phyloP scores from a whole-genome alignment of 106 monocot genomes.

The Dendrobium chrysotoxum region DNA sequence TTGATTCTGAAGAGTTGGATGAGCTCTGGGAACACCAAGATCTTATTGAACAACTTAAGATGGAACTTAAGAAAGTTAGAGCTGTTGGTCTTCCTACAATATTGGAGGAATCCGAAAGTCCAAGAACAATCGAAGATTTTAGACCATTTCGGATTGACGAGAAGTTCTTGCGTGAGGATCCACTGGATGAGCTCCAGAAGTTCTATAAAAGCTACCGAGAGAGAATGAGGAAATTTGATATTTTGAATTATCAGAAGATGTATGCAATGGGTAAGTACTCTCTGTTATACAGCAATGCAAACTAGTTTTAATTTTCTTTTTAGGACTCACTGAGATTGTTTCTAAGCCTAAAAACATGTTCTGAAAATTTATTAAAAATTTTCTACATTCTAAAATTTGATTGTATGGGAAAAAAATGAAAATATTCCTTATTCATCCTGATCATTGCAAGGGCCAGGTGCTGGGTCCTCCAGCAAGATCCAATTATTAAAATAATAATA shows the following conservation, averaged over 20 bases:
- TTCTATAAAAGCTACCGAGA: slow-evolving; percentile 83
- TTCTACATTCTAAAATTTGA: background rate
- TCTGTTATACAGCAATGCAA: background rate
- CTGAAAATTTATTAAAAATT: background rate
- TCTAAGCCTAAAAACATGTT: background rate
- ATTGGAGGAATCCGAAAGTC: slow-evolving; percentile 70
- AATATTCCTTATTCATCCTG: background rate
- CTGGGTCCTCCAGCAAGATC: background rate
- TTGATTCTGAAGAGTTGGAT: slow-evolving; percentile 4
- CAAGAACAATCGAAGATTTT: slow-evolving; percentile 32
- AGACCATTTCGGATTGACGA: slow-evolving; percentile 49
- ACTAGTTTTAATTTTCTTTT: background rate
- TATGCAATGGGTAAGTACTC: slow-evolving; percentile 74
- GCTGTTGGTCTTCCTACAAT: slow-evolving; percentile 70
- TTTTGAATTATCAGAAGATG: slow-evolving; percentile 91
- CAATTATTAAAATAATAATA: background rate
- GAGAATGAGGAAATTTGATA: slow-evolving; percentile 88
- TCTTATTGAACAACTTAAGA: slow-evolving; percentile 72
- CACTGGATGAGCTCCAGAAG: slow-evolving; percentile 67
- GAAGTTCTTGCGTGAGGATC: slow-evolving; percentile 51
- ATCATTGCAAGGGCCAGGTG: background rate
- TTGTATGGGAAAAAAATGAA: too few species aligned
- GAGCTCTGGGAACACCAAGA: slow-evolving; percentile 82
- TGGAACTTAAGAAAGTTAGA: slow-evolving; percentile 66
- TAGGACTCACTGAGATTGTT: background rate